Base-by-base conservation (phyloP, 139 green algal genomes). In the Ulvella scutata region DNA sequence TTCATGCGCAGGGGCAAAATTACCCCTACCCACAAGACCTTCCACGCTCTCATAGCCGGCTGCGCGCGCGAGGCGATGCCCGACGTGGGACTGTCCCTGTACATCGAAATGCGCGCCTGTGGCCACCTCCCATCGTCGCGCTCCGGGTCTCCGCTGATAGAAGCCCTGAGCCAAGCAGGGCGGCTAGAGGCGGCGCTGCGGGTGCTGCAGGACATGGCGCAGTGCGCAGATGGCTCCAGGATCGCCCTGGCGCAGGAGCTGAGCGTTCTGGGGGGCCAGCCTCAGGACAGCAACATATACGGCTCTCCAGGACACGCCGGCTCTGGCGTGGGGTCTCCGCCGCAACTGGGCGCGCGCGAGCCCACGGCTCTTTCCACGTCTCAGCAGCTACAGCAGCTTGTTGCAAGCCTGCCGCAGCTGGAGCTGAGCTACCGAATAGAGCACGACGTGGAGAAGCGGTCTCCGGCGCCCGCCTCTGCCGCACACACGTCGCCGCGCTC, bases 121-220 rank as follows among this genome's bases (percentile, higher is more conserved):
- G 77, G 80, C 2, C 43, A 39, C 2, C 20, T 43, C 33, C 43
- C 72, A 0, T 43, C 51, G 39, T 37, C 60, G 28, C 44, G 44
- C 7, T 72, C 77, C 7, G 83, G 81, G 39, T 87, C 80, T 28
- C 76, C 79, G 4, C 79, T 90, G 34, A 87, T 90, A 44, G 72
- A 74, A 36, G 76, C 62, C 28, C 72, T 90, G 9, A 87, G 85
- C 44, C 77, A 77, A 9, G 78, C 85, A 20, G 74, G 77, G 9
- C 72, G 86, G 61, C 31, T 81, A 3, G 21, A 74, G 3, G 37
- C 79, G 36, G 84, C 82, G 0, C 43, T 86, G 37, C 40, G 21
- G 26, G 84, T 89, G 36, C 51, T 67, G 51, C 17, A 23, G n/a
- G 51, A 67, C 51, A 67, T 67, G 51, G 51, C 33, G n/a, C n/a